Base-by-base conservation (phyloP, 192 early-diverging fungal genomes). In the Powellomyces hirtus region DNA sequence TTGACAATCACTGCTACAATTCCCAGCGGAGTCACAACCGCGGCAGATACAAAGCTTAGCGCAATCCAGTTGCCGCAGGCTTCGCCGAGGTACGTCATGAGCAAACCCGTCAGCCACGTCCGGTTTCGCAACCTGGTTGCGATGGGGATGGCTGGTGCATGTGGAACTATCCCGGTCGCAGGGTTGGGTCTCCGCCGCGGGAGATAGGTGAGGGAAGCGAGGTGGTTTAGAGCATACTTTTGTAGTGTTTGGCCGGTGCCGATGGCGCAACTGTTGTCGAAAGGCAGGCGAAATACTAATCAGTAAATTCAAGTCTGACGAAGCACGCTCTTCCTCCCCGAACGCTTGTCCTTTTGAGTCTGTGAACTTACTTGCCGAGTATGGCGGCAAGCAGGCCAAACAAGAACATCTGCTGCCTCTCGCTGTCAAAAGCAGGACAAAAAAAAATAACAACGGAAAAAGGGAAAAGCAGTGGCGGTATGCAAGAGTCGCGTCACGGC, bases 11-110 rank as follows among this genome's bases (percentile, higher is more conserved):
- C 76, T 1, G 71, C 42, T 4, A 74, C 51, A 27, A 74, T 74
- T 37, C 68, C 68, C 40, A 77, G 59, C 1, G 76, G 76, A 27
- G 72, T 74, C 4, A 77, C 76, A 45, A 76, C 65, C 4, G 69
- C 61, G 24, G 75, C 75, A 7, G 64, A 60, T 27, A 70, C 49
- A 45, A 62, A 70, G 13, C 56, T 58, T 4, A 76, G 65, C 13
- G 75, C 75, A 5, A 72, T 37, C 38, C 50, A 51, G 22, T 76
- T 76, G 16, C 63, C 63, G 56, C 64, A 58, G 0, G 40, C 64
- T 42, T 76, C 75, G 44, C 75, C 75, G 1, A 68, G 13, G 42
- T 76, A 76, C n/a, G 52, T 55, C 1, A 76, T 46, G 22, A 57
- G 22, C 7, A 76, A 33, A 4, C 75, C 75, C 26, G 62, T n/a